These are phyloP conservation scores for Endocalyx cinctus DNA, from an alignment of 2,329 filamentous ascomycete genomes.

Conservation along the genomic window DNA sequence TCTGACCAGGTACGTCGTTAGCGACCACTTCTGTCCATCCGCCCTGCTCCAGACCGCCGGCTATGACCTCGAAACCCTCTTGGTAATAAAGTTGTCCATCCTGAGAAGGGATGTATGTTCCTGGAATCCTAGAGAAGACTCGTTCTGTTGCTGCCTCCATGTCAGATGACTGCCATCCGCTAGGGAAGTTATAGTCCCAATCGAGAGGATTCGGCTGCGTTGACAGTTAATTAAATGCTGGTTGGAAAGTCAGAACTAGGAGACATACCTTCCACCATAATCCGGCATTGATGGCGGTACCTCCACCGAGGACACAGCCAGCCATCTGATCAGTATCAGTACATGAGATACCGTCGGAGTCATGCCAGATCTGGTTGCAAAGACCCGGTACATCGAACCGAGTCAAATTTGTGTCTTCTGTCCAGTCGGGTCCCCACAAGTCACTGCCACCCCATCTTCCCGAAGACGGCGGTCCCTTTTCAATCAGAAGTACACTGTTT, in stretches of 20 bases:
- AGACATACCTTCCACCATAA: constrained; percentile 57
- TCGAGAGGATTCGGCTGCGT: constrained; percentile 55
- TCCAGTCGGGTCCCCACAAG: constrained; percentile 59
- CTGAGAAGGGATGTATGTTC: constrained; percentile 60
- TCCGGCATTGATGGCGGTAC: constrained; percentile 62
- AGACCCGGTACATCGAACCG: constrained; percentile 69
- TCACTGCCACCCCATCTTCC: constrained; percentile 61
- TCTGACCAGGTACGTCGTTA: constrained; percentile 54
- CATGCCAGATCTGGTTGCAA: constrained; percentile 65
- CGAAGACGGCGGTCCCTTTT: constrained; percentile 57
- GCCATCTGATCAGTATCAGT: constrained; percentile 69
- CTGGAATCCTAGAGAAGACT: constrained; percentile 66
- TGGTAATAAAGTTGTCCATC: constrained; percentile 66
- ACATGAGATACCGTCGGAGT: constrained; percentile 61
- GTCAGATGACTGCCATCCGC: constrained; percentile 64
- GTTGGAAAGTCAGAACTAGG: too few species aligned
- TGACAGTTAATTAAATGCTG: constrained; percentile 7
- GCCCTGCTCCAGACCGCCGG: constrained; percentile 50
- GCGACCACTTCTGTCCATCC: constrained; percentile 62
- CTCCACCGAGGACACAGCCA: constrained; percentile 66
- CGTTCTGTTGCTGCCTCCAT: constrained; percentile 54
- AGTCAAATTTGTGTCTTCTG: constrained; percentile 56
- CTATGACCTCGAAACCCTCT: constrained; percentile 59
- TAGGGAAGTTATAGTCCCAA: constrained; percentile 69
- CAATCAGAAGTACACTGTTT: constrained; percentile 60